Evolutionary conservation across 257 asterid species (phyloP), one percentile per base, ranked within the genome.

Genomic region (Capsicum chinense): DNA sequence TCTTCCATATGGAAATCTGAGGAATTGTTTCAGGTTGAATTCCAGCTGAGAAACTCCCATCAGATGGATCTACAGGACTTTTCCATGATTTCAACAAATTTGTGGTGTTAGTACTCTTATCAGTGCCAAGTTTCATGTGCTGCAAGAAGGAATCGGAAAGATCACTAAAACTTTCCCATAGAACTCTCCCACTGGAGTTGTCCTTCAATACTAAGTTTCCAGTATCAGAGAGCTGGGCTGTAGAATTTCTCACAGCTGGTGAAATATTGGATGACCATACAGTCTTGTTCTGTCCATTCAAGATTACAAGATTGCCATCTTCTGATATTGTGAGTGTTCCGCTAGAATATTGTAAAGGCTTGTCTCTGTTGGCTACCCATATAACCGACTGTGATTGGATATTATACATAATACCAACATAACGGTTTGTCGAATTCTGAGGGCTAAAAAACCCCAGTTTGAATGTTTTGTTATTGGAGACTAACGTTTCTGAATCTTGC

Each of bases 291-390:
- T 80, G n/a, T 82, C 90, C 90, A 67, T 85, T 63, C 26, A 9
- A 81, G 83, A 93, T 84, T 1, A 86, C 88, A 78, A 92, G 63
- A 88, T 89, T 84, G 2, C 97, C 95, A 16, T 85, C 89, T 44
- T 85, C 39, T 42, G 88, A 83, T 26, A 93, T 87, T 6, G 91
- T 84, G n/a, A 91, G 5, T 10, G 81, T 63, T 63, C 92, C 92
- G 3, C 66, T 54, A 2, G 90, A 50, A 79, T 92, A 93, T 57
- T 76, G 79, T 62, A 91, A 76, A 52, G 94, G 92, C 17, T 10
- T 48, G 35, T 89, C 90, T 39, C 92, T 91, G 71, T 93, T 93
- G 4, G 94, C 97, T 58, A 92, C 92, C 94, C 95, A 93, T 10
- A 90, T 71, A 79, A 80, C 59, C 13, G 93, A 69, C 19, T n/a